phyloP scores from a whole-genome alignment of 768 basidiomycete genomes.

The Pholiota conissans region DNA sequence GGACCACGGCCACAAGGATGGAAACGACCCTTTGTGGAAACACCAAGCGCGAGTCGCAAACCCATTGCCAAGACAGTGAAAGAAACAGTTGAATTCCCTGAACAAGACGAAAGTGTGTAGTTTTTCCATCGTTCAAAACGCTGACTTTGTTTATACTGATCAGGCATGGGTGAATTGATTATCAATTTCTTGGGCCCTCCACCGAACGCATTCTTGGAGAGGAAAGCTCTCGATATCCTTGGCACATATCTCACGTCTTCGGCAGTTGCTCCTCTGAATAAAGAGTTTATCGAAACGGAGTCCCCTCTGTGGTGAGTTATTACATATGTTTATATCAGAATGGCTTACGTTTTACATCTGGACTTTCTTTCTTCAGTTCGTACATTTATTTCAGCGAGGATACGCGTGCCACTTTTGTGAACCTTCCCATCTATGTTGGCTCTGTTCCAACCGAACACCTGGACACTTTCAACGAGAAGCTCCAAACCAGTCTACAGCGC shows the following conservation, averaged over 20 bases:
- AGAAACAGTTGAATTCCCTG: constrained; percentile 87
- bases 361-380: constrained; percentile 52
- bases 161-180: constrained; percentile 77
- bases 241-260: constrained; percentile 89
- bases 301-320: constrained; percentile 77
- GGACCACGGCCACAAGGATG: constrained; percentile 77
- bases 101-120: constrained; percentile 82
- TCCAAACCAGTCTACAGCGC: constrained; percentile 66
- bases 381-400: constrained; percentile 86
- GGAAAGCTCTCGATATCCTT: constrained; percentile 84
- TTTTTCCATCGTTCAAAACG: constrained; percentile 1
- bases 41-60: constrained; percentile 63
- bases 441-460: constrained; percentile 84
- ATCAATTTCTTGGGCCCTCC: constrained; percentile 81
- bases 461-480: constrained; percentile 64
- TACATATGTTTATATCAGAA: not conserved
- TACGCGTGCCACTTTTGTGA: constrained; percentile 66
- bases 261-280: constrained; percentile 77
- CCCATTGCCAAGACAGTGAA: constrained; percentile 52
- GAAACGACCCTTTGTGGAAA: constrained; percentile 95
- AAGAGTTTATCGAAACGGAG: constrained; percentile 91
- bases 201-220: constrained; percentile 66
- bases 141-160: not conserved
- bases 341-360: not conserved
- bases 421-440: constrained; percentile 76